Evolutionary conservation across 1,284 basidiomycete genomes (phyloP).

Genomic region (Lignosus rhinocerotis): DNA sequence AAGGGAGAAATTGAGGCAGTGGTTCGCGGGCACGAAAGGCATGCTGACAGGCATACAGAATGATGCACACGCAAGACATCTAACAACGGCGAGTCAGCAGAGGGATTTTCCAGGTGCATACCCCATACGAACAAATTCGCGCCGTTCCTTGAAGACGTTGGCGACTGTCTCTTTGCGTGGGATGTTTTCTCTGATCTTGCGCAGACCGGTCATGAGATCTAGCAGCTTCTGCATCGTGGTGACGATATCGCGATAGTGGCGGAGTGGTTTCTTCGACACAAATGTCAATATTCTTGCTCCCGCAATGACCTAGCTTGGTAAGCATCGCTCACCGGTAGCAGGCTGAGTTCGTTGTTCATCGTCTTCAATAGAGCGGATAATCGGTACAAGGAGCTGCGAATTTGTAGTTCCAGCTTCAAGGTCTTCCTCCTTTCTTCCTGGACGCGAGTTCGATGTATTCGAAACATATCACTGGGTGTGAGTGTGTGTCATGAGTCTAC

Average conservation of each 20-base stretch:
- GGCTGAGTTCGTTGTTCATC: slow-evolving; percentile 51
- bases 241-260: slow-evolving; percentile 43
- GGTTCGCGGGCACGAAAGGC: slow-evolving; percentile 49
- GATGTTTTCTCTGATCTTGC: slow-evolving; percentile 51
- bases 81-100: slow-evolving; percentile 11
- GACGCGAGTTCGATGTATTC: slow-evolving; percentile 32
- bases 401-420: slow-evolving; percentile 44
- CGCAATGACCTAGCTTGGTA: neutral
- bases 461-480: slow-evolving; percentile 40
- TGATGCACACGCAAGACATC: slow-evolving; percentile 50
- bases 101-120: neutral
- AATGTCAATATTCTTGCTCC: neutral
- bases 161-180: slow-evolving; percentile 46
- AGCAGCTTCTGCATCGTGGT: slow-evolving; percentile 43
- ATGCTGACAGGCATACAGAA: slow-evolving; percentile 51
- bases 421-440: slow-evolving; percentile 38
- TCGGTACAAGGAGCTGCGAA: slow-evolving; percentile 42
- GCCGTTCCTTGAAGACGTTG: slow-evolving; percentile 43
- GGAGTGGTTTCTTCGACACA: slow-evolving; percentile 46
- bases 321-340: slow-evolving; percentile 43
- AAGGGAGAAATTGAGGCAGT: slow-evolving; percentile 53
- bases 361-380: slow-evolving; percentile 41
- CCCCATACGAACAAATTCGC: slow-evolving; percentile 40
- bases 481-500: neutral
- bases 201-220: slow-evolving; percentile 47